Base-by-base conservation (phyloP, 2,329 filamentous ascomycete species). In the Laburnicola sp. region DNA sequence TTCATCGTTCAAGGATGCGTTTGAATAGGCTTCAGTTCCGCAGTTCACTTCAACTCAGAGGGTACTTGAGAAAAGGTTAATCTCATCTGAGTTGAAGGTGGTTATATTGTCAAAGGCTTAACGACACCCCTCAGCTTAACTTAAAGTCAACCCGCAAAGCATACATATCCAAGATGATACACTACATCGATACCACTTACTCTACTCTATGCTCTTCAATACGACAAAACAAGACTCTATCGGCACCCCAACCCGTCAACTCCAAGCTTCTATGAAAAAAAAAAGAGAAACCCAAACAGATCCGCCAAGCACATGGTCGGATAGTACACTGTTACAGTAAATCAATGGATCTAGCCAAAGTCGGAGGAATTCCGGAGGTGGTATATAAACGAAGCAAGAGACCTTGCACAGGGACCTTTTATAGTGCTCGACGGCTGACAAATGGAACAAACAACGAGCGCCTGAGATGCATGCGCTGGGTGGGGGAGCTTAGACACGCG, bases 401-500 rank as follows among this genome's bases (percentile, higher is more conserved):
- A 41, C 38, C 43, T 30, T 37, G 43, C 25, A 2, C 25, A 37
- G 34, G 16, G 43, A 45, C 43, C 37, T 45, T 45, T 45, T 25
- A n/a, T 28, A n/a, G 42, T 22, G 30, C 34, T 45, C 26, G 43
- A 45, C 30, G 26, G 37, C n/a, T 34, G 23, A 45, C 34, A 45
- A 45, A 45, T 28, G 43, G 34, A 45, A 45, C 43, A 45, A 25
- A 45, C 43, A 37, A 45, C 43, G 34, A 37, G 37, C 43, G 34
- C 43, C 43, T 34, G 43, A 45, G n/a, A 45, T 45, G 43, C 43
- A 38, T 37, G 34, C 34, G 34, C n/a, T 30, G 26, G 16, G 23
- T 10, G 10, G 23, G 25, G 11, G 8, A 23, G 16, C 26, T 45
- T 63, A 69, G 41, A 93, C 89, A 67, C 89, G 83, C 38, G 89